Evolutionary conservation across 78 protist species (phyloP).

Genomic region (Monocercomonoides exilis): DNA sequence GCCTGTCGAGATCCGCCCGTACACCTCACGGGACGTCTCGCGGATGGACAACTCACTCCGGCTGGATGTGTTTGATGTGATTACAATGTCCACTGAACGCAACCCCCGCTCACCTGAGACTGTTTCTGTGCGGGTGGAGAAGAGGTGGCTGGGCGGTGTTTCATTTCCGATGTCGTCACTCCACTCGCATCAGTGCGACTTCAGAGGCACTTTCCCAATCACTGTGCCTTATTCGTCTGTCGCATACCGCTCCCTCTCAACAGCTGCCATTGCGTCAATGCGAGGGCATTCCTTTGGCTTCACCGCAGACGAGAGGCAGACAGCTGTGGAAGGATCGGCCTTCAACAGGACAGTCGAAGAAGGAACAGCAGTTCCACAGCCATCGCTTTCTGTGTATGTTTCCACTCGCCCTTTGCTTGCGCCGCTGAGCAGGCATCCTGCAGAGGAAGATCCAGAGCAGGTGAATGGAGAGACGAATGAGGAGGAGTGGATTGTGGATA

Average conservation of each 20-base stretch:
- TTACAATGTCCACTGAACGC: not conserved
- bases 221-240: not conserved
- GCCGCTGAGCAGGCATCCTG: not conserved
- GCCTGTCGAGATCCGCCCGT: not conserved
- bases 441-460: not conserved
- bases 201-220: not conserved
- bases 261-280: no score
- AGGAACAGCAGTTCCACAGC: not conserved
- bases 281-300: not conserved
- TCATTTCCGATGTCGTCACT: not conserved
- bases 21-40: not conserved
- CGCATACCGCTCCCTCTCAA: not conserved
- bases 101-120: not conserved
- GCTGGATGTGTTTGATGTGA: not conserved
- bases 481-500: not conserved
- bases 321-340: no score
- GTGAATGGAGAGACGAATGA: not conserved
- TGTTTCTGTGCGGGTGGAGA: not conserved
- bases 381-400: not conserved
- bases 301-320: no score
- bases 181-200: not conserved
- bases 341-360: not conserved
- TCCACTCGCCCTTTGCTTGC: not conserved
- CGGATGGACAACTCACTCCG: not conserved
- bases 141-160: not conserved